phyloP scores from a whole-genome alignment of 805 yeast species.

The Candida nitratophila region DNA sequence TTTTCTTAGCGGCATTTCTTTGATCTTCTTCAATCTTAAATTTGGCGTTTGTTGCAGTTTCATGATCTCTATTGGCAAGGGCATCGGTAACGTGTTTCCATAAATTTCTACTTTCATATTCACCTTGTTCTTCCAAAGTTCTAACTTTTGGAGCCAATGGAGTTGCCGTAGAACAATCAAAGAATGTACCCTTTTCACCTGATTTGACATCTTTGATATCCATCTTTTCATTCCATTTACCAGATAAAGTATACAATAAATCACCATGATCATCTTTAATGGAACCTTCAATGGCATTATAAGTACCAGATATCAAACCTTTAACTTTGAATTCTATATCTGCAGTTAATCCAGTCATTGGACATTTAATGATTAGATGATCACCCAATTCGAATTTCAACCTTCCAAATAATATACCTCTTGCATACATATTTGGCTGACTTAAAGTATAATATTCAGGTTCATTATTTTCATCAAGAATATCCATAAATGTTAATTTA shows the following conservation, averaged over 20 bases:
- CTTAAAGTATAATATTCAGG: constrained; percentile 74
- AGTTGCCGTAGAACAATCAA: constrained; percentile 51
- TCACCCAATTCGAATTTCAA: constrained; percentile 91
- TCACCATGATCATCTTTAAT: constrained; percentile 50
- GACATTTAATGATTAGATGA: constrained; percentile 70
- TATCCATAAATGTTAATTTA: constrained; percentile 59
- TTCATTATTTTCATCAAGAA: constrained; percentile 34
- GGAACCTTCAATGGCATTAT: constrained; percentile 79
- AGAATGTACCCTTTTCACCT: constrained; percentile 38
- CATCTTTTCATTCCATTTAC: constrained; percentile 92
- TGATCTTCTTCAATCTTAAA: constrained; percentile 83
- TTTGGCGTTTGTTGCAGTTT: constrained; percentile 82
- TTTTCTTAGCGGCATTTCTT: constrained; percentile 61
- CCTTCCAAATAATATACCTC: constrained; percentile 89
- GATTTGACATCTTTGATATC: constrained; percentile 46
- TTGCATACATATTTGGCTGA: constrained; percentile 94
- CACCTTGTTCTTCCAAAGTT: constrained; percentile 73
- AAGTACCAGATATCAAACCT: constrained; percentile 89
- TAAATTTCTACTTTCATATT: constrained; percentile 69
- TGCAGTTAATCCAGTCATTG: constrained; percentile 50
- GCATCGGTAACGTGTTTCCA: constrained; percentile 85
- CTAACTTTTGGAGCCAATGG: constrained; percentile 65
- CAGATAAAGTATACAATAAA: constrained; percentile 58
- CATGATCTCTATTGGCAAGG: constrained; percentile 72
- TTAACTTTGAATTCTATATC: constrained; percentile 92